A percentile compares a stretch with the other conserved stretches of the same genome.
phyloP scores from a whole-genome alignment of 139 green algal species.

The Volvox africanus region DNA sequence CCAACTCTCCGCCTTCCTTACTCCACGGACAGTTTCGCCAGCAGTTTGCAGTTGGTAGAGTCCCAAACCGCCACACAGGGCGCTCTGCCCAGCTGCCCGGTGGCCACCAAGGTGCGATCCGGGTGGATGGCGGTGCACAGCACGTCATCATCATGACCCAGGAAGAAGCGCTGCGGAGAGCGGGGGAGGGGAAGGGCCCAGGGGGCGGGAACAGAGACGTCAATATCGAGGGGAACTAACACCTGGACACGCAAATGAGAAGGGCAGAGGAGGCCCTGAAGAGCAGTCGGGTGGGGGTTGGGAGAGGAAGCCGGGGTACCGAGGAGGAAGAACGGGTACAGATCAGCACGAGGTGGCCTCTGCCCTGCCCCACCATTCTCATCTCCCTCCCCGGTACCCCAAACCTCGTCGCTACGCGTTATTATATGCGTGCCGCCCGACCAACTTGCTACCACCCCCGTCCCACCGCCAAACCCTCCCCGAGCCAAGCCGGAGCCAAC shows the following conservation, averaged over 20 bases:
- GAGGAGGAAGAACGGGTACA: too few relatives aligned
- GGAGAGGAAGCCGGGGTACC: too few relatives aligned
- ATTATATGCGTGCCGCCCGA: too few relatives aligned
- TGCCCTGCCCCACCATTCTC: too few relatives aligned
- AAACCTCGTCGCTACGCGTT: too few relatives aligned
- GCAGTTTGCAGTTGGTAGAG: constrained; percentile 19
- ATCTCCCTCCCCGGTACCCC: too few relatives aligned
- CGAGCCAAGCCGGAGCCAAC: neutral
- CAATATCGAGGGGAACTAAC: neutral
- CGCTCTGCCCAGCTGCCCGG: constrained; percentile 69
- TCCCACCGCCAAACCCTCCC: too few relatives aligned
- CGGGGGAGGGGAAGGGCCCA: neutral
- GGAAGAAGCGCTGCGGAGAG: constrained; percentile 70
- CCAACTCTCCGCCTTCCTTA: neutral
- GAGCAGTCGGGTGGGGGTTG: too few relatives aligned
- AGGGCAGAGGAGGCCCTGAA: too few relatives aligned
- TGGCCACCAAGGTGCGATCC: constrained; percentile 59
- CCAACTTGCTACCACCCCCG: too few relatives aligned
- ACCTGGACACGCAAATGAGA: too few relatives aligned
- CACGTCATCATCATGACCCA: constrained; percentile 83
- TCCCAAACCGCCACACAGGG: constrained; percentile 61
- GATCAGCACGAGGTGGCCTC: too few relatives aligned
- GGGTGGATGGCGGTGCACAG: constrained; percentile 65
- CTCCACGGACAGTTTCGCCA: constrained; percentile 16
- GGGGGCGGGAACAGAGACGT: neutral